Evolutionary conservation across 2,329 filamentous ascomycete genomes (phyloP), one percentile per base, ranked within the genome.

Genomic region (Piedraia hortae): DNA sequence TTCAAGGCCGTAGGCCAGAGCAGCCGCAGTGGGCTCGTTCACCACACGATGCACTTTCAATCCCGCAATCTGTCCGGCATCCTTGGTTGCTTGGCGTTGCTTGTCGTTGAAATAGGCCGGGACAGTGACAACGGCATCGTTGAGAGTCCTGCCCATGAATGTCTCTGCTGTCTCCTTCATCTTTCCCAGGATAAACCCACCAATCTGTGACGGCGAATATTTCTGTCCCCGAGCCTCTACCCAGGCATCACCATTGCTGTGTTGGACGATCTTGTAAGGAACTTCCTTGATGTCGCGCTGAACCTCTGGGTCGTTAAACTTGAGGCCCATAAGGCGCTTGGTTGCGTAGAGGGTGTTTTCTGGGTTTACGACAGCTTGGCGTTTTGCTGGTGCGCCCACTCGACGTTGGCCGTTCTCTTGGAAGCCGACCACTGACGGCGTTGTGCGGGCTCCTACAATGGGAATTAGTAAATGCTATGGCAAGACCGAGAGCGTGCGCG

Each of bases 81-180:
- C 80, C 65, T 91, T 93, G 53, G 80, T 93, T 38, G 78, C 78
- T 55, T 91, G 82, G 55, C 80, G 74, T 57, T 93, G 80, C 28
- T 75, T 80, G 53, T 93, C 80, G 54, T 93, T 93, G 65, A 93
- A 93, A 62, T 93, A 93, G 40, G 80, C 80, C 31, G 80, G 80
- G 16, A 91, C 80, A 29, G 82, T 93, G 37, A 93, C 82, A 29
- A 93, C 82, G 38, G 78, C 82, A 46, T 93, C 90, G 64, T 89
- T 85, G 42, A 89, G 55, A 28, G 65, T 64, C 59, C 78, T 89
- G 53, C 72, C 66, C 34, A 90, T 64, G 56, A 88, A 90, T 30
- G 72, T 59, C 59, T 91, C 80, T 34, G 82, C 82, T 23, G 82
- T 93, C 62, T 91, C 82, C 67, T 89, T 91, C 82, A 91, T 91